Conservation (phyloP, 192 early-diverging fungal genomes). For the Paraglomus brasilianum region DNA sequence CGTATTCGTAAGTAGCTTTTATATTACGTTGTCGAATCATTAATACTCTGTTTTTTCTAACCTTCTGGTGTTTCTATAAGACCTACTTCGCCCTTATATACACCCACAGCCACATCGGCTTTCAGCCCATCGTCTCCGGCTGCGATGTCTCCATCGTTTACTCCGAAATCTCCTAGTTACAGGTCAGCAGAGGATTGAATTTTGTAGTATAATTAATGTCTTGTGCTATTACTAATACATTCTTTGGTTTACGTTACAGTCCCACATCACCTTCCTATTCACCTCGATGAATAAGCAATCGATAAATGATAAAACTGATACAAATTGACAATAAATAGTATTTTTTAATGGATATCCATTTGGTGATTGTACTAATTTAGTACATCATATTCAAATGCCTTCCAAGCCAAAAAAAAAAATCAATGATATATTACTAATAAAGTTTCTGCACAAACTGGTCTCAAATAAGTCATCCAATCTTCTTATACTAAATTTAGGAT, state of each 20-base stretch:
- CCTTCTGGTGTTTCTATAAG: background rate
- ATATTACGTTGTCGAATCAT: background rate
- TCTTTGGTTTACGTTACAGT: background rate
- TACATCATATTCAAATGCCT: too few relatives aligned
- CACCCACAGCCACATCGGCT: too few relatives aligned
- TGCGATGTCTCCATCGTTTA: background rate
- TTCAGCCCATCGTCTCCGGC: too few relatives aligned
- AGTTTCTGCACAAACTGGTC: too few relatives aligned
- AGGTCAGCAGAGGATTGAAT: background rate
- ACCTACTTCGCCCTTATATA: background rate
- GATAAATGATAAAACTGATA: too few relatives aligned
- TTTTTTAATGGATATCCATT: too few relatives aligned
- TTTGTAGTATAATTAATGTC: background rate
- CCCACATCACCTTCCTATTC: conserved; percentile 24
- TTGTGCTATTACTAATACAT: background rate
- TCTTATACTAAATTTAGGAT: too few relatives aligned
- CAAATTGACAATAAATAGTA: too few relatives aligned
- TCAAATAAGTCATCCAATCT: too few relatives aligned
- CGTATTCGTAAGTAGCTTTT: conserved; percentile 24
- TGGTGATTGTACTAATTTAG: too few relatives aligned
- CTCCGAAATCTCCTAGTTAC: conserved; percentile 26
- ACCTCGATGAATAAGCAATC: background rate
- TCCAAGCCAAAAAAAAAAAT: too few relatives aligned
- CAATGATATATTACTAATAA: too few relatives aligned
- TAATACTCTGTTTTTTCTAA: background rate